Evolutionary conservation across 805 yeast species (phyloP).

Genomic region (Candida ascalaphidarum): DNA sequence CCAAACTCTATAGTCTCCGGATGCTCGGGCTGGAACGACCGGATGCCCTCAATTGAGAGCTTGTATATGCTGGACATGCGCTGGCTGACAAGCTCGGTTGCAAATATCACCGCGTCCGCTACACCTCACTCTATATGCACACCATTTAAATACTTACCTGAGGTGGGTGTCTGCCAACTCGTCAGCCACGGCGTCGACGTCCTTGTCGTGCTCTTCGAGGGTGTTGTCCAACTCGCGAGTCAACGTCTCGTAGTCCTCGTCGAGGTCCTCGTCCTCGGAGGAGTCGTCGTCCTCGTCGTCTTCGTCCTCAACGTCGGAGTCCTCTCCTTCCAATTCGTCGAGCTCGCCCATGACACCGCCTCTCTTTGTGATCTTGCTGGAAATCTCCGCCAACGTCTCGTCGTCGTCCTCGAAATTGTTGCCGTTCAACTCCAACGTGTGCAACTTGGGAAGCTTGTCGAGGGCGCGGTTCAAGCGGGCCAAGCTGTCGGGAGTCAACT

Average conservation of each 20-base stretch:
- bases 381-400: slow-evolving; percentile 53
- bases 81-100: too few species aligned
- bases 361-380: slow-evolving; percentile 55
- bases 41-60: slow-evolving; percentile 65
- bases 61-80: slow-evolving; percentile 34
- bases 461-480: slow-evolving; percentile 50
- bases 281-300: slow-evolving; percentile 46
- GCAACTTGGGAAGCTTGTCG: slow-evolving; percentile 50
- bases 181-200: too few species aligned
- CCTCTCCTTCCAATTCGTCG: slow-evolving; percentile 86
- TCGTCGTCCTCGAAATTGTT: slow-evolving; percentile 88
- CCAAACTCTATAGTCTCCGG: slow-evolving; percentile 86
- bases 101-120: too few species aligned
- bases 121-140: too few species aligned
- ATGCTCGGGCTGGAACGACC: slow-evolving; percentile 83
- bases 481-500: slow-evolving; percentile 62
- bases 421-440: slow-evolving; percentile 80
- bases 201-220: slow-evolving; percentile 2
- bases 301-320: slow-evolving; percentile 61
- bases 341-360: slow-evolving; percentile 90
- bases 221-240: slow-evolving; percentile 44
- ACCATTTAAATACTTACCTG: too few species aligned
- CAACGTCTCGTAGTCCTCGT: slow-evolving; percentile 33
- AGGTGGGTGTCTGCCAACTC: too few species aligned
- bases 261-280: slow-evolving; percentile 33